Conservation (phyloP, 108 stramenopile genomes). For the Epithemia pelagica region DNA sequence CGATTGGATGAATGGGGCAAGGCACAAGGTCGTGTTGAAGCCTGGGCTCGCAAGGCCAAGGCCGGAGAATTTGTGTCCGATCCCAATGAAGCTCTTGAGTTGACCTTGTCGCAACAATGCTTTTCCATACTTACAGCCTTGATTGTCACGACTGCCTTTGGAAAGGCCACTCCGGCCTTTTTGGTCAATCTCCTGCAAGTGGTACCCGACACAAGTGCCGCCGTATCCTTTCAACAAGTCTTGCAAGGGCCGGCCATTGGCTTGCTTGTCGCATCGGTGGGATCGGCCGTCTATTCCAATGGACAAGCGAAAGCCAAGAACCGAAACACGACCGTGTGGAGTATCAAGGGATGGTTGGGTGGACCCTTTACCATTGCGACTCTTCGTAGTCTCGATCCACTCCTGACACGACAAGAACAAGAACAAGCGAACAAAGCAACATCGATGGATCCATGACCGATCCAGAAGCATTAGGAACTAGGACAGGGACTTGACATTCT, state of each 20-base stretch:
- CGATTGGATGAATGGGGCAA: constrained; percentile 63
- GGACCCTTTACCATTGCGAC: constrained; percentile 61
- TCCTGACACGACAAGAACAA: constrained; percentile 45
- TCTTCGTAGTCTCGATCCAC: constrained; percentile 35
- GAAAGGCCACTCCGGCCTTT: constrained; percentile 48
- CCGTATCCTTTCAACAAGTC: constrained; percentile 4
- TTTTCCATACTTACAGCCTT: constrained; percentile 45
- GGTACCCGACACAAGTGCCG: background rate
- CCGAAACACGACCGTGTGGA: constrained; percentile 53
- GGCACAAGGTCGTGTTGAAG: constrained; percentile 46
- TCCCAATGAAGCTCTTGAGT: constrained; percentile 46
- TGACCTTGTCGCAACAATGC: constrained; percentile 33
- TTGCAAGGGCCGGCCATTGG: constrained; percentile 41
- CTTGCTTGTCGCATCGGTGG: constrained; percentile 46
- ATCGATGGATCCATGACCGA: background rate
- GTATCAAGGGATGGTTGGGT: constrained; percentile 60
- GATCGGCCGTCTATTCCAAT: constrained; percentile 35
- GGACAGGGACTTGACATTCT: no score
- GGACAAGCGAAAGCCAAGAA: constrained; percentile 43
- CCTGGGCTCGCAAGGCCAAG: constrained; percentile 63
- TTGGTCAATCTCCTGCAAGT: constrained; percentile 23
- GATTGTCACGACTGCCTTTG: constrained; percentile 54
- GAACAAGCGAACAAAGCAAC: constrained; percentile 10
- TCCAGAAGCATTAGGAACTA: no score
- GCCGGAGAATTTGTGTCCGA: constrained; percentile 65